These are phyloP conservation scores for Exutisphaerella laricina DNA, from an alignment of 2,329 filamentous ascomycete species.

Conservation along the genomic window DNA sequence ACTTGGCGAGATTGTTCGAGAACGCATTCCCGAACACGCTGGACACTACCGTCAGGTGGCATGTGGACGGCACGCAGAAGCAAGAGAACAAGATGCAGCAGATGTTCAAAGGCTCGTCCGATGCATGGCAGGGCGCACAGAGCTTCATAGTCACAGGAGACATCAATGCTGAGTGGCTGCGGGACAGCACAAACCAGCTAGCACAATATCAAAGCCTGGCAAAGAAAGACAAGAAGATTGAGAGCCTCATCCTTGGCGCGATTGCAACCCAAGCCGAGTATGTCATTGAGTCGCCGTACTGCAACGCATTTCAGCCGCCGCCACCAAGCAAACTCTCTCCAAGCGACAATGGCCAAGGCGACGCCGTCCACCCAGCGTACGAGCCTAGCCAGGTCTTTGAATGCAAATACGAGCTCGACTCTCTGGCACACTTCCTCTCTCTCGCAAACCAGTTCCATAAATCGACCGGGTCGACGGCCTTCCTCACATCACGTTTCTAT, in stretches of 20 bases:
- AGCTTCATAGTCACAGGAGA: constrained; percentile 85
- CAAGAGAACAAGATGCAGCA: constrained; percentile 38
- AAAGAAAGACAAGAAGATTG: constrained; percentile 71
- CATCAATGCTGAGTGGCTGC: constrained; percentile 87
- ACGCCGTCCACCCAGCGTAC: constrained; percentile 78
- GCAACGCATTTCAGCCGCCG: constrained; percentile 96
- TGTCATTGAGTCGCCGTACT: constrained; percentile 91
- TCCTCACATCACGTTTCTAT: constrained; percentile 73
- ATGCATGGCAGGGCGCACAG: constrained; percentile 71
- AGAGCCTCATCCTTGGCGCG: constrained; percentile 77
- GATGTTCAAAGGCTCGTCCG: constrained; percentile 20
- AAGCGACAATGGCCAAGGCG: constrained; percentile 73
- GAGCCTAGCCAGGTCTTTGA: constrained; percentile 85
- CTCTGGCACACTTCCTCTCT: constrained; percentile 82
- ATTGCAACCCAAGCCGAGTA: constrained; percentile 97
- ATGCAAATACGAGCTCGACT: constrained; percentile 98
- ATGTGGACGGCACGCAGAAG: constrained; percentile 56
- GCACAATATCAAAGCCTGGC: constrained; percentile 82
- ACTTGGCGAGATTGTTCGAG: constrained; percentile 87
- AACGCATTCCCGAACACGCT: constrained; percentile 73
- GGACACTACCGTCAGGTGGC: constrained; percentile 85
- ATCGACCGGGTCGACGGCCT: constrained; percentile 69
- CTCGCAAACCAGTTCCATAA: constrained; percentile 82
- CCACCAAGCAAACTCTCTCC: constrained; percentile 69
- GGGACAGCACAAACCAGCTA: constrained; percentile 90